These are phyloP conservation scores for Fraxinus pennsylvanica DNA, from an alignment of 257 asterid species.

Conservation along the genomic window DNA sequence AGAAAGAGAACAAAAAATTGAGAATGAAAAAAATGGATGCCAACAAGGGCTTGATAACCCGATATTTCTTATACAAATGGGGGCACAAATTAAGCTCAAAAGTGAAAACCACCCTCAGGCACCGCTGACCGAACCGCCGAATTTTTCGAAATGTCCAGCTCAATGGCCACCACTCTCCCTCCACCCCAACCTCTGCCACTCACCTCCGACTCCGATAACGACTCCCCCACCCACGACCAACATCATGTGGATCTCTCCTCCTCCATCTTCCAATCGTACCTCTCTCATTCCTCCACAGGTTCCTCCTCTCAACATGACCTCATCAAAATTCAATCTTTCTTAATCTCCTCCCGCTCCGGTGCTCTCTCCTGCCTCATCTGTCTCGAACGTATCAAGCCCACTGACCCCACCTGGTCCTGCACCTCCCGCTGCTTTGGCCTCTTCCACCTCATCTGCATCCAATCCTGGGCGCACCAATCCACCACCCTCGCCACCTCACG, in stretches of 20 bases:
- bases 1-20: too few species aligned
- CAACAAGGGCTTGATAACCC: too few species aligned
- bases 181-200: constrained; percentile 41
- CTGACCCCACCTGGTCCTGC: constrained; percentile 96
- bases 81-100: too few species aligned
- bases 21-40: too few species aligned
- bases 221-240: constrained; percentile 36
- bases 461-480: constrained; percentile 88
- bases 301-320: constrained; percentile 58
- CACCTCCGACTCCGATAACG: constrained; percentile 68
- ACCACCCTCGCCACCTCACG: constrained; percentile 71
- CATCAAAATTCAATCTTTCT: constrained; percentile 83
- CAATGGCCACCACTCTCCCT: constrained; percentile 26
- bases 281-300: constrained; percentile 45
- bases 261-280: constrained; percentile 81
- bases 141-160: constrained; percentile 40
- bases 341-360: constrained; percentile 82
- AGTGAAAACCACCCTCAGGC: background rate
- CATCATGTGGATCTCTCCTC: constrained; percentile 74
- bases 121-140: background rate
- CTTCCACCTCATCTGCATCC: constrained; percentile 91
- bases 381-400: constrained; percentile 80
- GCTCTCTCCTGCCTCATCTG: constrained; percentile 97
- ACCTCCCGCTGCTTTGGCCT: constrained; percentile 78
- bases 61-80: too few species aligned